phyloP scores from a whole-genome alignment of 371 early-diverging fungal genomes.

The Apophysomyces ossiformis region DNA sequence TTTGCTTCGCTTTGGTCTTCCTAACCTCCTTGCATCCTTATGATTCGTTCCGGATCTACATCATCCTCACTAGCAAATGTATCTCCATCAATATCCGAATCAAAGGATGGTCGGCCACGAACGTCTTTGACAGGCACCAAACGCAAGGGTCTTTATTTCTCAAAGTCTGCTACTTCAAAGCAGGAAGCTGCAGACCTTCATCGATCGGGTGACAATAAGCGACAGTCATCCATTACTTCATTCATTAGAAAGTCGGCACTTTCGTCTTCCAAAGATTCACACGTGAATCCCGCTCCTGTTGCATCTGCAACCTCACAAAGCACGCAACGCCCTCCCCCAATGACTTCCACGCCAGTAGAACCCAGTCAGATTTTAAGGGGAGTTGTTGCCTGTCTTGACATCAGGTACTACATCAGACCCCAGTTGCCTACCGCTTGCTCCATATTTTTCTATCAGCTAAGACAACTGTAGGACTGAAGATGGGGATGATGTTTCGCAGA shows the following conservation, averaged over 20 bases:
- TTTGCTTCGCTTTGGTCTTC: too few relatives aligned
- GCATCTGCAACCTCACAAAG: not conserved
- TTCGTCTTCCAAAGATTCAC: not conserved
- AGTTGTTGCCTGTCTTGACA: slow-evolving; percentile 49
- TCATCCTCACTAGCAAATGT: not conserved
- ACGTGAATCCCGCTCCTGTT: not conserved
- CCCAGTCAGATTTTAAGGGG: slow-evolving; percentile 37
- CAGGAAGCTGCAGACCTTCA: not conserved
- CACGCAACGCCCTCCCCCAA: not conserved
- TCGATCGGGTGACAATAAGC: slow-evolving; percentile 9
- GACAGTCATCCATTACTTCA: slow-evolving; percentile 3
- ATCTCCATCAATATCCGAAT: not conserved
- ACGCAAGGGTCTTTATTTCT: not conserved
- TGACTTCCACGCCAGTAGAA: not conserved
- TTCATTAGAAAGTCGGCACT: not conserved
- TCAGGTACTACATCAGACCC: slow-evolving; percentile 30
- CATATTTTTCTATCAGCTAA: not conserved
- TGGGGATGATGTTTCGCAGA: slow-evolving; percentile 52
- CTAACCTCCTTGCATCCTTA: too few relatives aligned
- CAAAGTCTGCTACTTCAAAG: not conserved
- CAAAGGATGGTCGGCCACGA: not conserved
- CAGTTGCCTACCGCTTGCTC: not conserved
- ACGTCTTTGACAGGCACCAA: not conserved
- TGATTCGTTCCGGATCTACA: not conserved
- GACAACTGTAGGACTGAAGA: slow-evolving; percentile 46